These are phyloP conservation scores for Petasospora rhodanensis DNA, from an alignment of 1,139 yeast genomes.

Conservation along the genomic window DNA sequence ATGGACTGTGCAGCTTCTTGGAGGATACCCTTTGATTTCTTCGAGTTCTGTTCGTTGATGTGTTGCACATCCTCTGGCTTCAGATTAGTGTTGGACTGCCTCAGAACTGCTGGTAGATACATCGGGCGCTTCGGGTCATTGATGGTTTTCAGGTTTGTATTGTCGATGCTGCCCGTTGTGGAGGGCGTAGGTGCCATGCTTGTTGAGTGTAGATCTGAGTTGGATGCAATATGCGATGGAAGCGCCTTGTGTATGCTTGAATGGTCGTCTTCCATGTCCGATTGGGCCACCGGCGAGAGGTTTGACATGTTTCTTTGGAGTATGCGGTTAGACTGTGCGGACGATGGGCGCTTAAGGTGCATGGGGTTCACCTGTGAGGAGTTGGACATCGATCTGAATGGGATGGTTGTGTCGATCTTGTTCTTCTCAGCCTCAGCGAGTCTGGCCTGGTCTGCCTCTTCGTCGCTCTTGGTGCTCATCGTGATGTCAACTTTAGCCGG, in stretches of 20 bases:
- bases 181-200: conserved; percentile 8
- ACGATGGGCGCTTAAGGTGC: conserved; percentile 8
- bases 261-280: conserved; percentile 7
- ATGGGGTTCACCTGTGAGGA: conserved; percentile 5
- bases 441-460: conserved; percentile 8
- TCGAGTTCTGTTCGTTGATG: conserved; percentile 24
- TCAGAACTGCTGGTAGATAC: conserved; percentile 84
- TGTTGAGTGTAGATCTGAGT: not conserved
- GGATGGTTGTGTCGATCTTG: conserved; percentile 8
- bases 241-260: no score
- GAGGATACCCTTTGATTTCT: conserved; percentile 16
- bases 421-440: not conserved
- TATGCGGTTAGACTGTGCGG: conserved; percentile 9
- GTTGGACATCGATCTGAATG: conserved; percentile 6
- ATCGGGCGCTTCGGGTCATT: conserved; percentile 72
- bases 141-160: conserved; percentile 15
- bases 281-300: conserved; percentile 7
- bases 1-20: conserved; percentile 22
- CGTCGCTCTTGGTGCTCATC: conserved; percentile 20
- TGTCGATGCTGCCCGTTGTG: conserved; percentile 20
- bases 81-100: conserved; percentile 46
- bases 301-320: conserved; percentile 7
- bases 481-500: conserved; percentile 54
- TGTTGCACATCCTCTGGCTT: conserved; percentile 31
- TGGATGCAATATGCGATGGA: not conserved